Base-by-base conservation (phyloP, 1,139 yeast genomes). In the Wickerhamomyces sp. region DNA sequence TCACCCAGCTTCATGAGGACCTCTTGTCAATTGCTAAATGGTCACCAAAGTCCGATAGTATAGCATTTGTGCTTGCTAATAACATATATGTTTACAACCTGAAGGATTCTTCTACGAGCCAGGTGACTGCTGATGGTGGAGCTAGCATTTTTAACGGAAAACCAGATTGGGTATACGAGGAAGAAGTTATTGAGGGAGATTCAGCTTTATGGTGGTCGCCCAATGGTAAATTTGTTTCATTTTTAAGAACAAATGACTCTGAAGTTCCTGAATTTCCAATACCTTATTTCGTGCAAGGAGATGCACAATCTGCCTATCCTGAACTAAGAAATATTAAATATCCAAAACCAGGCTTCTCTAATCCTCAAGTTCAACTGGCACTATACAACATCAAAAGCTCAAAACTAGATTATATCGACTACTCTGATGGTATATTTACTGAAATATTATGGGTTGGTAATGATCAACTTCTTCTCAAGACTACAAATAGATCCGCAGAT, bases 81-180 rank as follows among this genome's bases (percentile, higher is more conserved):
- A 78, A 92, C 56, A 63, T 94, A 14, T 88, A 68, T 52, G 45
- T 82, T 13, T 68, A 72, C 34, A 57, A 67, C 27, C 51, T 76
- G 0, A 64, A 76, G 66, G 51, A 61, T 59, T 40, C 59, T 58
- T 44, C 73, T 65, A 58, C 71, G 60, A 52, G 45, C 0, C 74
- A 67, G 51, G 64, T 87, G 15, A 84, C 96, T 0, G 50, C 55
- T 14, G 89, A 81, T 51, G 97, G 97, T 1, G 76, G 83, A 21
- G 64, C 66, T 1, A 65, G 72, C 38, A 68, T 88, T n/a, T 85
- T 85, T 60, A 89, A 94, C 56, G 99, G 97, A 5, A 84, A 81
- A 46, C 90, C 97, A 0, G 98, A 92, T 55, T 92, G 98, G 98
- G 92, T 92, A 2, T 92, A 92, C 56, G 98, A 92, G 60, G 99